phyloP scores from a whole-genome alignment of 108 stramenopile genomes.

The Asterionellopsis glacialis region DNA sequence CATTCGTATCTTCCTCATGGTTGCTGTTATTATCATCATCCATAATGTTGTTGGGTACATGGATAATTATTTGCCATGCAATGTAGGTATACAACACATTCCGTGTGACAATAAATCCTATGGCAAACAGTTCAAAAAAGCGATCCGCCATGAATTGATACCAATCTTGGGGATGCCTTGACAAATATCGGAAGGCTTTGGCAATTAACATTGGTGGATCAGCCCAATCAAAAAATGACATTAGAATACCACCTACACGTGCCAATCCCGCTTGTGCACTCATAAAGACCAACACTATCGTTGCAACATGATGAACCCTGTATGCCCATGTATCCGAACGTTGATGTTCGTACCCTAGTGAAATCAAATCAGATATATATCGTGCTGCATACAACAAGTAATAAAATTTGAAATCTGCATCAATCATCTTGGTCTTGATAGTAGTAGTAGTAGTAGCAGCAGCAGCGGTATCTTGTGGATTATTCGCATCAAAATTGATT shows the following conservation, averaged over 20 bases:
- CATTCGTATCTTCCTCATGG: not conserved
- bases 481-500: no score
- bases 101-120: conserved; percentile 35
- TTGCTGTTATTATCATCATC: not conserved
- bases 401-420: conserved; percentile 21
- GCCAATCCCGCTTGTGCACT: conserved; percentile 16
- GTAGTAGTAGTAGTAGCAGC: no score
- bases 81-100: conserved; percentile 36
- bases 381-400: conserved; percentile 40
- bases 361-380: conserved; percentile 29
- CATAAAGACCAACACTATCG: conserved; percentile 29
- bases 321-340: conserved; percentile 14
- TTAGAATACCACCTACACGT: conserved; percentile 41
- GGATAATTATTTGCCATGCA: conserved; percentile 13
- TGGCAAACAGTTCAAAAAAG: conserved; percentile 41
- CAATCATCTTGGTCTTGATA: no score
- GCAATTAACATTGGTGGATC: conserved; percentile 42
- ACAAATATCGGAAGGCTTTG: conserved; percentile 37
- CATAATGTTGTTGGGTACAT: conserved; percentile 7
- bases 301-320: conserved; percentile 27
- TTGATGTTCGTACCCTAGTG: conserved; percentile 32
- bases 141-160: conserved; percentile 33
- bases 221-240: conserved; percentile 51
- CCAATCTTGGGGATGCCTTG: conserved; percentile 17
- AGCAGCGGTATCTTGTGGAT: no score